Base-by-base conservation (phyloP, 75 land plant species). In the Adiantum capillusveneris region DNA sequence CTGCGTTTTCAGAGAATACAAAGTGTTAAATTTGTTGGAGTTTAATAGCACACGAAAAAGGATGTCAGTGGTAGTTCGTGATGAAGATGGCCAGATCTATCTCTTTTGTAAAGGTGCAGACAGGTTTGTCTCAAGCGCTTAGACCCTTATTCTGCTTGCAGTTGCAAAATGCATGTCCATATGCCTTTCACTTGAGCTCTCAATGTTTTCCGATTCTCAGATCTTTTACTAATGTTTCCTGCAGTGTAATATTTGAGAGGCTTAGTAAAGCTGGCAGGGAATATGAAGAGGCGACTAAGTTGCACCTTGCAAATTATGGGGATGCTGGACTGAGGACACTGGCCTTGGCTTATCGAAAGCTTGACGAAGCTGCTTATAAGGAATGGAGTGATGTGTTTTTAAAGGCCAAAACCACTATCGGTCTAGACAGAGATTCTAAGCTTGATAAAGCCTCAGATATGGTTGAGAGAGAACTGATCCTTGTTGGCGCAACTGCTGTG, bases 401-500 rank as follows among this genome's bases (percentile, higher is more conserved):
- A 17, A 56, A 64, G 36, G 95, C 87, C 13, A 78, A 72, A 41
- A 83, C 73, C 42, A 78, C 73, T 12, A 66, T 86, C 16, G 77
- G 79, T 48, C 62, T 58, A 41, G 83, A 83, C 43, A 66, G 86
- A 46, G 90, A 85, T 9, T 69, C 45, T 41, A 57, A 58, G 44
- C 41, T 81, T 36, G 86, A 86, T 34, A 75, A 63, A 62, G 73
- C 72, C 14, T 60, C 79, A 17, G 82, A 83, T 14, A 55, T 53
- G 34, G 73, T 89, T 36, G 95, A 89, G 67, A 80, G 61, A 29
- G 78, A 81, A 59, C 66, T 89, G 65, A 75, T 78, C 56, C 79
- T 89, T 70, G 82, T 89, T 53, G 95, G 90, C 12, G 86, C 84
- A 25, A 89, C 95, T 36, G 90, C 86, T 63, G 87, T 89, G 31